phyloP scores from a whole-genome alignment of 1,284 basidiomycete genomes.

The Apiotrichum laibachii region DNA sequence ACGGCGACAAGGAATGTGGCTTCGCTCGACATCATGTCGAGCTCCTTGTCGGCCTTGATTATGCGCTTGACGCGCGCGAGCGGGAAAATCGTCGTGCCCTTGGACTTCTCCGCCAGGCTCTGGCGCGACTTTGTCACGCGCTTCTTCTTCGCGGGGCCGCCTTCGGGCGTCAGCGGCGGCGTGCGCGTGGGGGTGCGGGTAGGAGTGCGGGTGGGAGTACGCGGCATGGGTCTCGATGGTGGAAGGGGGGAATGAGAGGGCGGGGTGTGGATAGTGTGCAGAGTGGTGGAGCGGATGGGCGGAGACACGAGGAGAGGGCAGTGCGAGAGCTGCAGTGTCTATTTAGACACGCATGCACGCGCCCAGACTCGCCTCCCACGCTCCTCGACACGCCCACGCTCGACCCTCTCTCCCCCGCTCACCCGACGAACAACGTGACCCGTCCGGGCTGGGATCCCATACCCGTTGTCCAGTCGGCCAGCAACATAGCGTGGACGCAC shows the following conservation, averaged over 20 bases:
- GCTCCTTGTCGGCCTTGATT: slow-evolving; percentile 54
- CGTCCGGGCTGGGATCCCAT: no score
- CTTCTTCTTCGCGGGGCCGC: slow-evolving; percentile 27
- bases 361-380: no score
- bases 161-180: not conserved
- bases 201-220: not conserved
- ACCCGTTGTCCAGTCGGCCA: no score
- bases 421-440: no score
- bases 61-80: slow-evolving; percentile 51
- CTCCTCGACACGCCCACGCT: no score
- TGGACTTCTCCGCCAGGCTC: slow-evolving; percentile 44
- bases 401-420: no score
- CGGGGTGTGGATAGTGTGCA: not conserved
- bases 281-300: no score
- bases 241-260: not conserved
- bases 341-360: no score
- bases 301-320: no score
- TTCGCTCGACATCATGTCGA: slow-evolving; percentile 52
- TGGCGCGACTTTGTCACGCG: slow-evolving; percentile 43
- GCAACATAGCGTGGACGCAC: not conserved
- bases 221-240: not conserved
- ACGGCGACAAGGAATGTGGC: slow-evolving; percentile 52
- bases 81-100: slow-evolving; percentile 50
- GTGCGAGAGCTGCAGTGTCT: no score
- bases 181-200: not conserved